Evolutionary conservation across 169 alveolate species (phyloP), one percentile per base, ranked within the genome.

Genomic region (Theileria parva): DNA sequence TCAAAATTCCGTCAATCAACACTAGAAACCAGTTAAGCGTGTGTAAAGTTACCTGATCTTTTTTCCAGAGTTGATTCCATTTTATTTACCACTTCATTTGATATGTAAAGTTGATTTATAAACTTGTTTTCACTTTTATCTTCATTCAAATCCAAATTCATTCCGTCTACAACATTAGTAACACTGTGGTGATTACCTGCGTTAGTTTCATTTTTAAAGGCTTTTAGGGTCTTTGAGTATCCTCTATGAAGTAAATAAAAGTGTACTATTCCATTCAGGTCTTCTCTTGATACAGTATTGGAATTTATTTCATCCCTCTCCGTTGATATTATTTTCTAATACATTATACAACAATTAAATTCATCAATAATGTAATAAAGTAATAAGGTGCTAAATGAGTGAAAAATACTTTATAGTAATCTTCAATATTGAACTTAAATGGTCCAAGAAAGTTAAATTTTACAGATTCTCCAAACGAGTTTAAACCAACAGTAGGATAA

Each of bases 361-460:
- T 8, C 4, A 23, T 57, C 8, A 27, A 6, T 57, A 5, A 4
- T 57, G 8, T 5, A 57, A 23, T 23, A 57, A 5, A 5, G 4
- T 5, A 57, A 57, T 8, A 5, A 57, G 32, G 48, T 66, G 4
- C 4, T 19, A 69, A 50, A 15, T 28, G 50, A 6, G 48, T 67
- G 15, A 13, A 50, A 69, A 25, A 19, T 19, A 83, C 89, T 66
- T 78, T 72, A n/a, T 77, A 51, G 19, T 84, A 53, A 17, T 28
- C 65, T 4, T 21, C 75, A 27, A 85, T 57, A 30, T 88, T 87
- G 76, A 86, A 88, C 67, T 51, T 59, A 75, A 88, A 88, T 11
- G 93, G 93, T 28, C 93, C 93, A 5, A 25, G 59, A 60, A 88
- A 88, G 74, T 88, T 88, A 81, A 84, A 74, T 25, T 63, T 57